Evolutionary conservation across 306 rosid species (phyloP).

Genomic region (Erythrophleum fordii): DNA sequence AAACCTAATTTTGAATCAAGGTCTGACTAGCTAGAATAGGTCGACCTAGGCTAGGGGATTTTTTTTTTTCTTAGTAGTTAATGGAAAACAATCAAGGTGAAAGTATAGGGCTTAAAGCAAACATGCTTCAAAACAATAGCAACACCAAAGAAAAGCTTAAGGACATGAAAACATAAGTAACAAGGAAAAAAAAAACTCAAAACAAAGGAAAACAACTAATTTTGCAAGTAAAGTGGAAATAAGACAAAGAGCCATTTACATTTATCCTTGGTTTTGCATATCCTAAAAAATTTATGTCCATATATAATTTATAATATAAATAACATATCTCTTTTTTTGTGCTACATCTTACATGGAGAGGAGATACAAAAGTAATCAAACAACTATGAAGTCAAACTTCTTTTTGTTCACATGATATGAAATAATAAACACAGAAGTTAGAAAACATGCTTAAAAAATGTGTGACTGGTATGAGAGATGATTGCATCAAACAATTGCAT

Average conservation of each 20-base stretch:
- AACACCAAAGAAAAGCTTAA: too few relatives aligned
- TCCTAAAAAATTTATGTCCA: too few relatives aligned
- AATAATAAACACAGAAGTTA: not conserved
- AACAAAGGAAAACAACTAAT: not conserved
- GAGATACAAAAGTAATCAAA: not conserved
- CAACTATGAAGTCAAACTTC: not conserved
- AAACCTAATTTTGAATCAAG: too few relatives aligned
- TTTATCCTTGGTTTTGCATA: not conserved
- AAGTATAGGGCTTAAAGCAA: too few relatives aligned
- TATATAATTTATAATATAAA: too few relatives aligned
- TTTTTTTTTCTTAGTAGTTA: too few relatives aligned
- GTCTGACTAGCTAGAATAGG: too few relatives aligned
- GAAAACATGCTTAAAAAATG: not conserved
- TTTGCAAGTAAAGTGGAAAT: not conserved
- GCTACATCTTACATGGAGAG: not conserved
- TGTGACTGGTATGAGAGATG: not conserved
- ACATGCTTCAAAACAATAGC: too few relatives aligned
- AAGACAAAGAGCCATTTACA: not conserved
- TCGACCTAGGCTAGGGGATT: too few relatives aligned
- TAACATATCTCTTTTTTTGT: too few relatives aligned
- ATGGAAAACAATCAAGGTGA: too few relatives aligned
- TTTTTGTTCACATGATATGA: not conserved
- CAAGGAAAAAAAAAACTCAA: not conserved
- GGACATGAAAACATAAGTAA: too few relatives aligned
- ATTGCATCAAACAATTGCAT: not conserved